These are phyloP conservation scores for Globisporangium carolinianum DNA, from an alignment of 352 stramenopile genomes.

Conservation along the genomic window DNA sequence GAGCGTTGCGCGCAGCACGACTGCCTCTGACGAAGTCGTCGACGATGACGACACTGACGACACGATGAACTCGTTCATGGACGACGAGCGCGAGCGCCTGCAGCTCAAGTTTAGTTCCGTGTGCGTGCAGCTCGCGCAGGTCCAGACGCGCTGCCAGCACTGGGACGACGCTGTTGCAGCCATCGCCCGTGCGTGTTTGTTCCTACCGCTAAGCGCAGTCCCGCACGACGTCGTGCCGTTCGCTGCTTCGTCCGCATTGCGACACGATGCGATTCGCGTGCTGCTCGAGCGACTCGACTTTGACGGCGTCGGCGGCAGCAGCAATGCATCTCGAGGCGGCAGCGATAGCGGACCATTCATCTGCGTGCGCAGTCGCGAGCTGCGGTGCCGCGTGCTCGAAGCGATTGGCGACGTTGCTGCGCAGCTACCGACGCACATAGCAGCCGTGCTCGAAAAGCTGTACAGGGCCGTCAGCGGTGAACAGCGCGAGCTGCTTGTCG, in stretches of 20 bases:
- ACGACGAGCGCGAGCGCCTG: slow-evolving; percentile 65
- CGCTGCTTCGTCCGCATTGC: slow-evolving; percentile 8
- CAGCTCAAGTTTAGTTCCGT: slow-evolving; percentile 73
- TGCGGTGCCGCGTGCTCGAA: slow-evolving; percentile 57
- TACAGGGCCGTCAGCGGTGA: slow-evolving; percentile 50
- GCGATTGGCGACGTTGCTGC: slow-evolving; percentile 66
- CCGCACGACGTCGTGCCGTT: slow-evolving; percentile 23
- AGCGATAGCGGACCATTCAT: slow-evolving; percentile 18
- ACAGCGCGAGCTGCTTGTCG: slow-evolving; percentile 17
- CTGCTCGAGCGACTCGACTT: slow-evolving; percentile 60
- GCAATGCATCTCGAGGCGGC: background rate
- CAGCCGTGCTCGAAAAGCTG: slow-evolving; percentile 18
- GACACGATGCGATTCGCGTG: slow-evolving; percentile 24
- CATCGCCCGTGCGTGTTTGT: slow-evolving; percentile 44
- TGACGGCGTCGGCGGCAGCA: slow-evolving; percentile 33
- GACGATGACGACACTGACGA: slow-evolving; percentile 20
- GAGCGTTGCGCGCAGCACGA: slow-evolving; percentile 1
- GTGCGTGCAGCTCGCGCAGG: slow-evolving; percentile 46
- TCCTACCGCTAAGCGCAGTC: slow-evolving; percentile 28
- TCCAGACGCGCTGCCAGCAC: slow-evolving; percentile 27
- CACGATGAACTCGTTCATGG: slow-evolving; percentile 54
- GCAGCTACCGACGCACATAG: slow-evolving; percentile 23
- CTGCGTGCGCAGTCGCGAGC: slow-evolving; percentile 37
- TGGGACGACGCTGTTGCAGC: slow-evolving; percentile 32
- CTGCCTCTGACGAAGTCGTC: background rate